Evolutionary conservation across 73 alveolate species (phyloP).

Genomic region (Uronychia binucleata): DNA sequence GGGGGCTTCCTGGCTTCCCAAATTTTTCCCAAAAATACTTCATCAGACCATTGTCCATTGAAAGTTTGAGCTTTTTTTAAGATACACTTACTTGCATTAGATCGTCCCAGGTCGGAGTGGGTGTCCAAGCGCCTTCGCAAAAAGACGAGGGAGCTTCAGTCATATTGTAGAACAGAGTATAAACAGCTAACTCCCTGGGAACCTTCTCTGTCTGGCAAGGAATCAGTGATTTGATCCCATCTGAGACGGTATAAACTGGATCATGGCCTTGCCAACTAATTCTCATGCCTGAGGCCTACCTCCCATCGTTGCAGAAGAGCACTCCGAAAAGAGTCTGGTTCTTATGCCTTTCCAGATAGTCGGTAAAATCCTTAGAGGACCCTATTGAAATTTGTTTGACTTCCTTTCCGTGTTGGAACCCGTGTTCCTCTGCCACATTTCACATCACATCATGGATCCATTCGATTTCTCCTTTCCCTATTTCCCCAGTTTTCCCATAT

Average conservation of each 20-base stretch:
- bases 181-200: background rate
- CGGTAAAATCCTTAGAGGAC: constrained; percentile 26
- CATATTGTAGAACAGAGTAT: background rate
- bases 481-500: no score
- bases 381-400: constrained; percentile 30
- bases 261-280: background rate
- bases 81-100: background rate
- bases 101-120: background rate
- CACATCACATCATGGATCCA: constrained; percentile 56
- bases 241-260: background rate
- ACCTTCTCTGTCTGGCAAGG: background rate
- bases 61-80: background rate
- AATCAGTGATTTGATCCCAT: background rate
- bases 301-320: constrained; percentile 54
- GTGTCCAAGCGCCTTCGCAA: background rate
- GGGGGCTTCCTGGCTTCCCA: background rate
- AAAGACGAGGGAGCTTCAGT: background rate
- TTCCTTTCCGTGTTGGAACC: constrained; percentile 45
- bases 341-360: constrained; percentile 32
- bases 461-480: background rate
- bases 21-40: background rate
- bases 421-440: constrained; percentile 50
- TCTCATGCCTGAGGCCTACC: background rate
- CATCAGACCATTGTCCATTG: background rate
- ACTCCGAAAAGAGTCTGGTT: constrained; percentile 65